A percentile compares a stretch with the other conserved stretches of the same genome.
Evolutionary conservation across 805 yeast species (phyloP).

Genomic region (Lachancea sp.): DNA sequence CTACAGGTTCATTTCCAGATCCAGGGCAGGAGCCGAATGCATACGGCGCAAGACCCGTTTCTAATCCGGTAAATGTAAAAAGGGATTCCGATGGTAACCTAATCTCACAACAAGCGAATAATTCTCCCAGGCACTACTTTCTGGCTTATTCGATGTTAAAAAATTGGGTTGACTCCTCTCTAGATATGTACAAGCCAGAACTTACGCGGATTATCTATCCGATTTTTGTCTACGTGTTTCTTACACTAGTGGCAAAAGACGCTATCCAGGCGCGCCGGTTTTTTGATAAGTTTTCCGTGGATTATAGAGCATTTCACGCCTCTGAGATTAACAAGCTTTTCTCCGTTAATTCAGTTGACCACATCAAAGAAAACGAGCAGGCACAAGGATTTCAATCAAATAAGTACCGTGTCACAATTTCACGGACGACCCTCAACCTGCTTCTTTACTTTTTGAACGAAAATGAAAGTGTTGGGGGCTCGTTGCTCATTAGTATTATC

Average conservation of each 20-base stretch:
- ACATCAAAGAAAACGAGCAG: conserved; percentile 72
- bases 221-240: conserved; percentile 80
- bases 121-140: conserved; percentile 58
- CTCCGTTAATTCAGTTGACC: conserved; percentile 72
- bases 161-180: conserved; percentile 84
- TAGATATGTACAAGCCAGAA: conserved; percentile 89
- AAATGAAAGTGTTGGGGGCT: conserved; percentile 88
- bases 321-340: conserved; percentile 66
- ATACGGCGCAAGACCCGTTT: conserved; percentile 32
- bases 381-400: conserved; percentile 69
- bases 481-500: conserved; percentile 73
- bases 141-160: conserved; percentile 75
- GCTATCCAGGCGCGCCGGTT: conserved; percentile 61
- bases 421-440: conserved; percentile 79
- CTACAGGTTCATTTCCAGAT: conserved; percentile 34
- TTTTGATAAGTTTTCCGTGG: conserved; percentile 65
- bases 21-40: conserved; percentile 11
- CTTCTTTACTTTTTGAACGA: conserved; percentile 83
- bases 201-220: conserved; percentile 81
- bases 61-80: conserved; percentile 29
- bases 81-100: conserved; percentile 29
- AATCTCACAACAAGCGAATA: conserved; percentile 21
- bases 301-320: conserved; percentile 70
- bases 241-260: conserved; percentile 68
- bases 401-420: conserved; percentile 68